phyloP scores from a whole-genome alignment of 2,329 filamentous ascomycete species.

The Aspergillus candidus region DNA sequence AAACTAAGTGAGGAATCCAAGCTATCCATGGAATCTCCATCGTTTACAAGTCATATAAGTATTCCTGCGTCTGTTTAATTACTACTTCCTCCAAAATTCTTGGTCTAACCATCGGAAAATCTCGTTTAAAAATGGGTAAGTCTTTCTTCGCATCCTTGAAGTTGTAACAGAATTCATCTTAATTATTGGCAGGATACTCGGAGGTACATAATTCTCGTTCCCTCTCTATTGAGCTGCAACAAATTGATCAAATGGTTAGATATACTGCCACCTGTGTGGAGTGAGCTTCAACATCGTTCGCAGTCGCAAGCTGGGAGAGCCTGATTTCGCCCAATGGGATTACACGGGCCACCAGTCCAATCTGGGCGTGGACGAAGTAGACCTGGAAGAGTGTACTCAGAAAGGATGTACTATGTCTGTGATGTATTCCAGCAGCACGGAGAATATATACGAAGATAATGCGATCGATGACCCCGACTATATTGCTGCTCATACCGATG shows the following conservation, averaged over 20 bases:
- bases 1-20: too few species aligned
- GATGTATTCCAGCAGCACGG: not conserved
- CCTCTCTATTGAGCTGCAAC: too few species aligned
- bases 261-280: slow-evolving; percentile 14
- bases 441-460: not conserved
- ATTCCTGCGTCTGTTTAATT: too few species aligned
- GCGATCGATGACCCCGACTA: slow-evolving; percentile 2
- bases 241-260: slow-evolving; percentile 1
- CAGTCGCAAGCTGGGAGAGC: slow-evolving; percentile 7
- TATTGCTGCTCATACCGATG: not conserved
- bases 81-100: too few species aligned
- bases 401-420: not conserved
- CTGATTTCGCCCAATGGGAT: slow-evolving; percentile 6
- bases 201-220: too few species aligned
- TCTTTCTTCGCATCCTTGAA: too few species aligned
- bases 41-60: too few species aligned
- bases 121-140: too few species aligned
- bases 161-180: too few species aligned
- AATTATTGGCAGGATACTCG: too few species aligned
- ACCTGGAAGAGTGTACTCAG: not conserved
- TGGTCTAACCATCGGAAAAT: too few species aligned
- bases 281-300: slow-evolving; percentile 16
- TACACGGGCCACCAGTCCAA: slow-evolving; percentile 2
- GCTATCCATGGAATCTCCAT: too few species aligned
- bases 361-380: not conserved